Evolutionary conservation across 768 basidiomycete genomes (phyloP).

Genomic region (Hypholoma fasciculare): DNA sequence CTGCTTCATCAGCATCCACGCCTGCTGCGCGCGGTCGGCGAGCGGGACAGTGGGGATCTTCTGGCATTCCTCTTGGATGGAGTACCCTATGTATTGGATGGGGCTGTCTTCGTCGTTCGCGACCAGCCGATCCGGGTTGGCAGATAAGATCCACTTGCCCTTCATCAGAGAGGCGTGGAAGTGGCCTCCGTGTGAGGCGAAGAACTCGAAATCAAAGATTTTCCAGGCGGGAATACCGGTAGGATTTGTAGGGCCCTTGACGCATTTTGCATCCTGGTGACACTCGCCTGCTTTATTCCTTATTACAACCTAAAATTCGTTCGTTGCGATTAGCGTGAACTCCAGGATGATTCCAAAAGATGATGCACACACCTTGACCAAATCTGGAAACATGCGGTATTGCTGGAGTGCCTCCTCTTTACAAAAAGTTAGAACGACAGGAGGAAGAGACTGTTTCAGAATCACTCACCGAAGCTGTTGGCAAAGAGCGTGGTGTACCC

Average conservation of each 20-base stretch:
- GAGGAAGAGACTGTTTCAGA: not conserved
- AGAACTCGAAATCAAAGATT: constrained; percentile 32
- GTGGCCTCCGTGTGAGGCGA: constrained; percentile 17
- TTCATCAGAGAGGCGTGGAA: constrained; percentile 18
- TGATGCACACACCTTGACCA: constrained; percentile 25
- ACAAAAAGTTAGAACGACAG: not conserved
- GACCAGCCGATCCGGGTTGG: constrained; percentile 23
- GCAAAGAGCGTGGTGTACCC: constrained; percentile 27
- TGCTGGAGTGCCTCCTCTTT: constrained; percentile 23
- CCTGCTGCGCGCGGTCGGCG: constrained; percentile 23
- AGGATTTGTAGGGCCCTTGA: constrained; percentile 26
- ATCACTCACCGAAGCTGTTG: constrained; percentile 21
- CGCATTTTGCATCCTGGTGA: constrained; percentile 25
- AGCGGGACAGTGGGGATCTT: constrained; percentile 23
- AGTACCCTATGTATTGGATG: constrained; percentile 31
- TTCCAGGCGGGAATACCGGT: constrained; percentile 37
- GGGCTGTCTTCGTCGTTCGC: constrained; percentile 13
- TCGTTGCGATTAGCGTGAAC: not conserved
- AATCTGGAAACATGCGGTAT: constrained; percentile 30
- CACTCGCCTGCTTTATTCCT: constrained; percentile 25
- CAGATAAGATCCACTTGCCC: constrained; percentile 33
- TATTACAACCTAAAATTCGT: constrained; percentile 23
- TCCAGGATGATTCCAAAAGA: no score
- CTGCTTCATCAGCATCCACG: constrained; percentile 30
- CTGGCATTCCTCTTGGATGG: constrained; percentile 29